These are phyloP conservation scores for Diaporthe amygdali DNA, from an alignment of 2,329 filamentous ascomycete species.

Conservation along the genomic window DNA sequence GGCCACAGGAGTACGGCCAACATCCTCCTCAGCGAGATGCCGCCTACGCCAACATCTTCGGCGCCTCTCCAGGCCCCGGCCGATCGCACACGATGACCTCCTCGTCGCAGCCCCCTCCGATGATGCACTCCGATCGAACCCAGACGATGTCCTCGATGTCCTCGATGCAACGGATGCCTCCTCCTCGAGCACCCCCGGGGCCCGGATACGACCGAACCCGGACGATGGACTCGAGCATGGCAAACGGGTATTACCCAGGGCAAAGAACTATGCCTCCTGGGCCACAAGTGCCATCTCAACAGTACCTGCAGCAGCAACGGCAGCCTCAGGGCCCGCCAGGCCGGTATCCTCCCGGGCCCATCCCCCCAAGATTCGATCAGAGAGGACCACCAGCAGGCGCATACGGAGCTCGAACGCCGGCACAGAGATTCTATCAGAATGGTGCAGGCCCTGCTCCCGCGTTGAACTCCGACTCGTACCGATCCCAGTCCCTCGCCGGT, in stretches of 20 bases:
- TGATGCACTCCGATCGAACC: slow-evolving; percentile 69
- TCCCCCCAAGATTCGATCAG: slow-evolving; percentile 66
- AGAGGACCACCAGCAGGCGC: slow-evolving; percentile 54
- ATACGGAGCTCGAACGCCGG: slow-evolving; percentile 48
- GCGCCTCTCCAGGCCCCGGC: slow-evolving; percentile 81
- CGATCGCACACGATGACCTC: slow-evolving; percentile 96
- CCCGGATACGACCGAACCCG: slow-evolving; percentile 44
- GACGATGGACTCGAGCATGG: slow-evolving; percentile 50
- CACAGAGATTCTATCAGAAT: slow-evolving; percentile 64
- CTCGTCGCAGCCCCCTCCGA: slow-evolving; percentile 60
- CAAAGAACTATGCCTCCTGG: slow-evolving; percentile 58
- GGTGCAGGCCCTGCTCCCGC: slow-evolving; percentile 69
- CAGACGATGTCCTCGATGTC: slow-evolving; percentile 73
- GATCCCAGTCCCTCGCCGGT: slow-evolving; percentile 91
- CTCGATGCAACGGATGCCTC: slow-evolving; percentile 68
- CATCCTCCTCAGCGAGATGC: slow-evolving; percentile 70
- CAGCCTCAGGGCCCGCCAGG: slow-evolving; percentile 46
- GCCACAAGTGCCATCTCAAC: slow-evolving; percentile 49
- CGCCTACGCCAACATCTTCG: slow-evolving; percentile 96
- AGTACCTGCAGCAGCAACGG: slow-evolving; percentile 55
- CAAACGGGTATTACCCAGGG: slow-evolving; percentile 58
- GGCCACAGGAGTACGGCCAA: slow-evolving; percentile 33
- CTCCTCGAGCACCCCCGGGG: slow-evolving; percentile 56
- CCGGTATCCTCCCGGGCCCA: slow-evolving; percentile 53
- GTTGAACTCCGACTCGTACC: slow-evolving; percentile 82